Evolutionary conservation across 768 basidiomycete species (phyloP).

Genomic region (Asterophora parasitica): DNA sequence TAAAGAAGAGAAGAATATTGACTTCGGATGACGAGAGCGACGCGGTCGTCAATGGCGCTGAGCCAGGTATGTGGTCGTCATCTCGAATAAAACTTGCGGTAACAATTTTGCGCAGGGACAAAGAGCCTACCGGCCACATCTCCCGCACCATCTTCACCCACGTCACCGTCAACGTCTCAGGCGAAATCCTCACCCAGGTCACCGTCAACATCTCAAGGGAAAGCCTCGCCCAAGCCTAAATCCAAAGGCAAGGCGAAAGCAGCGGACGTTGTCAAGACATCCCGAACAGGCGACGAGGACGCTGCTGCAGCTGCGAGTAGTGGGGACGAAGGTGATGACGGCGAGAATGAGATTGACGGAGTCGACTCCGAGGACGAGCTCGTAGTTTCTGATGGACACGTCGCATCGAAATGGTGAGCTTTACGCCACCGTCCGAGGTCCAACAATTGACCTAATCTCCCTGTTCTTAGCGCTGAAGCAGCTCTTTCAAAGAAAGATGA

Average conservation of each 20-base stretch:
- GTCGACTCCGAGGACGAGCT: conserved; percentile 27
- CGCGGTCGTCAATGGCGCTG: not conserved
- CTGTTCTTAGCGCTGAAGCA: conserved; percentile 57
- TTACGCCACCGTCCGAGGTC: not conserved
- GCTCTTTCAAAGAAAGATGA: conserved; percentile 56
- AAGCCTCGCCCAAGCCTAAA: conserved; percentile 11
- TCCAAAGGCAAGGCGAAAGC: conserved; percentile 24
- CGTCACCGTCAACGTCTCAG: conserved; percentile 5
- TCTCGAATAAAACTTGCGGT: not conserved
- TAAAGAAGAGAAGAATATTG: conserved; percentile 50
- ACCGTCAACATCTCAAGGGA: not conserved
- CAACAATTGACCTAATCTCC: not conserved
- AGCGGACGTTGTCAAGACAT: conserved; percentile 22
- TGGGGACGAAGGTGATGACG: conserved; percentile 28
- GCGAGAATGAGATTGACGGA: conserved; percentile 29
- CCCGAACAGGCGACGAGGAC: conserved; percentile 23
- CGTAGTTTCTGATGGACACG: conserved; percentile 27
- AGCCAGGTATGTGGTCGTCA: conserved; percentile 6
- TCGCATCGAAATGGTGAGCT: conserved; percentile 64
- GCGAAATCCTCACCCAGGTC: conserved; percentile 6
- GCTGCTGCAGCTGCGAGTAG: conserved; percentile 16
- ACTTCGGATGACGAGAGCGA: conserved; percentile 52
- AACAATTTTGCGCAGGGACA: not conserved
- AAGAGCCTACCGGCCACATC: conserved; percentile 6
- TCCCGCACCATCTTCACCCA: conserved; percentile 13